These are phyloP conservation scores for Oryza longistaminata DNA, from an alignment of 176 grass and related monocot species.

Conservation along the genomic window DNA sequence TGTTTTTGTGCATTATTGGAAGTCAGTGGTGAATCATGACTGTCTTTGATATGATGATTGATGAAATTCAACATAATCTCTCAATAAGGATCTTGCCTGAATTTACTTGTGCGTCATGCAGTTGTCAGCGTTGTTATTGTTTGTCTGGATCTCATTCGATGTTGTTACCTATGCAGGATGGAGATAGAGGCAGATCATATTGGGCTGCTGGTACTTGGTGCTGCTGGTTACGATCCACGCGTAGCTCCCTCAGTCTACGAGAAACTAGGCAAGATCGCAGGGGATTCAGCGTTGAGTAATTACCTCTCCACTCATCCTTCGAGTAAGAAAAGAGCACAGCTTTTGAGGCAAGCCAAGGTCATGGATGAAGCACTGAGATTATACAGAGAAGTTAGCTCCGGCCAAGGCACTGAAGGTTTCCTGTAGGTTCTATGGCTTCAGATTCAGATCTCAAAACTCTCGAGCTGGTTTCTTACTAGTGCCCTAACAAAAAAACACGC, in stretches of 20 bases:
- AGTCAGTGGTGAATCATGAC: neutral
- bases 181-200: slow-evolving; percentile 98
- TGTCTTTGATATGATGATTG: neutral
- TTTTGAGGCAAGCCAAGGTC: slow-evolving; percentile 60
- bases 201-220: slow-evolving; percentile 77
- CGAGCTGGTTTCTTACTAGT: neutral
- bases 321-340: slow-evolving; percentile 70
- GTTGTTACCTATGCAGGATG: slow-evolving; percentile 57
- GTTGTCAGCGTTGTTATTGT: slow-evolving; percentile 5
- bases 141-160: slow-evolving; percentile 8
- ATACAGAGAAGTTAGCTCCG: slow-evolving; percentile 57
- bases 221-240: slow-evolving; percentile 91
- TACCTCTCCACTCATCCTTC: slow-evolving; percentile 96
- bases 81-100: neutral
- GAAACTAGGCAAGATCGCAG: slow-evolving; percentile 72
- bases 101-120: neutral
- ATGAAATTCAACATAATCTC: neutral
- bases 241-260: slow-evolving; percentile 77
- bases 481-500: neutral
- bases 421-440: slow-evolving; percentile 45
- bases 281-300: slow-evolving; percentile 61
- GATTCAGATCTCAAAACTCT: neutral
- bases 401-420: slow-evolving; percentile 71
- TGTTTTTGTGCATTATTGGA: neutral
- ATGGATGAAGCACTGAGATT: slow-evolving; percentile 79